Percentiles rank a stretch among this genome's conserved stretches.
Evolutionary conservation across 2,329 filamentous ascomycete species (phyloP).

Genomic region (Penicillium sp.): DNA sequence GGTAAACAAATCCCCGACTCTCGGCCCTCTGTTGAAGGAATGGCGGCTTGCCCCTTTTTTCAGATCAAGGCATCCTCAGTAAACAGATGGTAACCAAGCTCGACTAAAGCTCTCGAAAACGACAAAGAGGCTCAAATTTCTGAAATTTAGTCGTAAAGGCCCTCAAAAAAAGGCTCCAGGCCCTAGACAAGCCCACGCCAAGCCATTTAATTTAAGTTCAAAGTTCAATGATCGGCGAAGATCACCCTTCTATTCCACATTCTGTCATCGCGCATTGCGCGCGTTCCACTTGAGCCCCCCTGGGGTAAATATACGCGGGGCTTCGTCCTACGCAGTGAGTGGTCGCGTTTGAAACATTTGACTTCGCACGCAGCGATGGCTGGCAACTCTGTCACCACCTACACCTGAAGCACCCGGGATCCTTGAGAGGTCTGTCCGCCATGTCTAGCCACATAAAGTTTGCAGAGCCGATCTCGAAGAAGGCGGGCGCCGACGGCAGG

Average conservation of each 20-base stretch:
- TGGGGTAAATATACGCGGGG: conserved; percentile 25
- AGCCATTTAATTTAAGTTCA: conserved; percentile 4
- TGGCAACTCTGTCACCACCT: conserved; percentile 12
- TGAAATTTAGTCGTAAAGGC: not conserved
- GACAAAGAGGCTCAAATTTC: not conserved
- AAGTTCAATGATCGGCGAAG: conserved; percentile 28
- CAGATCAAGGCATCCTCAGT: not conserved
- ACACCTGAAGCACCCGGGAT: conserved; percentile 11
- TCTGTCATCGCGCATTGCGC: conserved; percentile 27
- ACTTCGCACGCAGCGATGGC: conserved; percentile 14
- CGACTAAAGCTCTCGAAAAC: not conserved
- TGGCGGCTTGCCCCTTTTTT: not conserved
- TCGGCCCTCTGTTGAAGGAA: not conserved
- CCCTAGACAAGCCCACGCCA: not conserved
- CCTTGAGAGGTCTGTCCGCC: conserved; percentile 9
- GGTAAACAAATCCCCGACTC: not conserved
- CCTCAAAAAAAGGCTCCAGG: conserved; percentile 3
- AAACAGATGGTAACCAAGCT: not conserved
- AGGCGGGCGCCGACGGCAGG: not conserved
- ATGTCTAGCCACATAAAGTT: conserved; percentile 24
- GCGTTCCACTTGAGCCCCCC: conserved; percentile 25
- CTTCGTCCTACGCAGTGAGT: conserved; percentile 21
- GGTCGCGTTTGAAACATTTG: conserved; percentile 19
- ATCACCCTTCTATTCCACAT: conserved; percentile 27
- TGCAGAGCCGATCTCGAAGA: conserved; percentile 15